Evolutionary conservation across 345 rosid species (phyloP).

Genomic region (Gossypium arboreum): DNA sequence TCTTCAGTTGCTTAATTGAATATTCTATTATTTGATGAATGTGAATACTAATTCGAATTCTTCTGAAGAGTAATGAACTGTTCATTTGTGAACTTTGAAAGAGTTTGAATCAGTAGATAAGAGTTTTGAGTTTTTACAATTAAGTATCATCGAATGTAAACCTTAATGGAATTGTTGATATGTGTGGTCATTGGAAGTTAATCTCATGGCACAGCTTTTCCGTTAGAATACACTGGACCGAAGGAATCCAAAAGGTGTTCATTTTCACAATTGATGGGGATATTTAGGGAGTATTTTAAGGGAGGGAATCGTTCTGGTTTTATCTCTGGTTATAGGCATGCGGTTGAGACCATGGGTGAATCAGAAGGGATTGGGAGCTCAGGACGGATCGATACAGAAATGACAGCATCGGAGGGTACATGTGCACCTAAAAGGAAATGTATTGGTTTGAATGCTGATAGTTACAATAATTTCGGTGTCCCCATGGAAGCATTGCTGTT

Average conservation of each 20-base stretch:
- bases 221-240: constrained; percentile 54
- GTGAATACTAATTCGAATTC: background rate
- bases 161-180: background rate
- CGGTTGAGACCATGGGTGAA: constrained; percentile 59
- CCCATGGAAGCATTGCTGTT: constrained; percentile 52
- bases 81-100: background rate
- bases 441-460: constrained; percentile 46
- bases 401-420: constrained; percentile 57
- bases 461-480: constrained; percentile 38
- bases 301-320: constrained; percentile 57
- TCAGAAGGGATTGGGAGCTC: constrained; percentile 71
- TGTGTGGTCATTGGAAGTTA: constrained; percentile 25
- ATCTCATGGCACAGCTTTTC: constrained; percentile 58
- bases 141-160: background rate
- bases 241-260: constrained; percentile 38
- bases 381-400: constrained; percentile 48
- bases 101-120: background rate
- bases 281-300: constrained; percentile 59
- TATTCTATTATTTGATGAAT: background rate
- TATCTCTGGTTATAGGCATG: constrained; percentile 55
- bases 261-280: constrained; percentile 51
- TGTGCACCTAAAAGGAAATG: constrained; percentile 54
- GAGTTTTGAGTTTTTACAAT: background rate
- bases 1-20: background rate
- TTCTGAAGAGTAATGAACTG: background rate